phyloP scores from a whole-genome alignment of 2,329 filamentous ascomycete genomes.

The Ustilaginoidea virens region DNA sequence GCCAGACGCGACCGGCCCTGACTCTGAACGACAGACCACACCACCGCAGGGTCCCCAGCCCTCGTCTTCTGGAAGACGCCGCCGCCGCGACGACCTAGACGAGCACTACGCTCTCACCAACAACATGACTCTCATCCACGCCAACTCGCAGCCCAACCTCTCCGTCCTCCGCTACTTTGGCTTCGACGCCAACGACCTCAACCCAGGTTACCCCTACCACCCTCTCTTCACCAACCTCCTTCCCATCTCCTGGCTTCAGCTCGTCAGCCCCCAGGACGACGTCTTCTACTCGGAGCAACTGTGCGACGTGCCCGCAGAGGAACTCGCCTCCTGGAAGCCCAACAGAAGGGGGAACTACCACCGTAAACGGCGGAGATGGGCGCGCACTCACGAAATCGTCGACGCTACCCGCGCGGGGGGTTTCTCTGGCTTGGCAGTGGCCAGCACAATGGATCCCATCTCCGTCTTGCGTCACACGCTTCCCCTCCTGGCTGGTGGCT shows the following conservation, averaged over 20 bases:
- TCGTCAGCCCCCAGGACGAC: constrained; percentile 64
- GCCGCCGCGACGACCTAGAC: constrained; percentile 33
- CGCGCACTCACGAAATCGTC: constrained; percentile 54
- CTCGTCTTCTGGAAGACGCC: constrained; percentile 12
- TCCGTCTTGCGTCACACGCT: constrained; percentile 61
- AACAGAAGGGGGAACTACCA: constrained; percentile 74
- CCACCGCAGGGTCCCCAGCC: constrained; percentile 2
- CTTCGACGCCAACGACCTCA: constrained; percentile 57
- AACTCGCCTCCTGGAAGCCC: constrained; percentile 58
- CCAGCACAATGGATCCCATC: constrained; percentile 66
- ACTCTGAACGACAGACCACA: constrained; percentile 1
- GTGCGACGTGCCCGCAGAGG: constrained; percentile 38
- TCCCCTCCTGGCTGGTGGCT: constrained; percentile 69
- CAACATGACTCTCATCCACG: constrained; percentile 67
- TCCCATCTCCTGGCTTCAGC: constrained; percentile 80
- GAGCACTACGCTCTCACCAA: constrained; percentile 55
- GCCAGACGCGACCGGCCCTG: no score
- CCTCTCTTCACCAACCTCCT: constrained; percentile 72
- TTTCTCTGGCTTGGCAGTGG: constrained; percentile 73
- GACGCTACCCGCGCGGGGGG: constrained; percentile 58
- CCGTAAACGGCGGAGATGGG: constrained; percentile 77
- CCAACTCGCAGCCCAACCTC: constrained; percentile 76
- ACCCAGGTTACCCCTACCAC: constrained; percentile 44
- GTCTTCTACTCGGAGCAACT: constrained; percentile 56
- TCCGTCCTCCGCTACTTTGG: constrained; percentile 78